Percentiles rank a stretch among this genome's conserved stretches.
Conservation (phyloP, 2,329 filamentous ascomycete genomes). For the Chrysoporthe cubensis region DNA sequence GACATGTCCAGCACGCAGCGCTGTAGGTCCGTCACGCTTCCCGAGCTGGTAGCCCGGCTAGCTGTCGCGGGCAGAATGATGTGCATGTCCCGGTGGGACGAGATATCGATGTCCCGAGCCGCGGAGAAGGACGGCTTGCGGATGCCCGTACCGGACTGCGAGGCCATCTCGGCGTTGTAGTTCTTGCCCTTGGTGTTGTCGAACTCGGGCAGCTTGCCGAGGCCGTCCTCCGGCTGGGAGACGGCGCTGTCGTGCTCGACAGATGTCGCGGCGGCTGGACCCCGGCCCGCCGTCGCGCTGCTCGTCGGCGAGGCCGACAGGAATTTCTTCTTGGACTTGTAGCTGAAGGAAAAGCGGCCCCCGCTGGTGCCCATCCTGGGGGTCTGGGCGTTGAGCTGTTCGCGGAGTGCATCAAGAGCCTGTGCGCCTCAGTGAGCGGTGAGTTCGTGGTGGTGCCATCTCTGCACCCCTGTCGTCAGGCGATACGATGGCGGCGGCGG, state of each 20-base stretch:
- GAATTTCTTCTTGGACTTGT: slow-evolving; percentile 36
- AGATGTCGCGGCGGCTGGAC: slow-evolving; percentile 15
- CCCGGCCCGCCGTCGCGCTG: not conserved
- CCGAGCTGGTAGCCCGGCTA: slow-evolving; percentile 72
- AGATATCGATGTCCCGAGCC: slow-evolving; percentile 65
- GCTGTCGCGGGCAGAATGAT: slow-evolving; percentile 77
- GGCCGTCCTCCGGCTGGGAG: slow-evolving; percentile 27
- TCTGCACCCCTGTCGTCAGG: not conserved
- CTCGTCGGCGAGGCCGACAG: slow-evolving; percentile 27
- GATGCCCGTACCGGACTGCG: slow-evolving; percentile 44
- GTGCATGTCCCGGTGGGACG: slow-evolving; percentile 68
- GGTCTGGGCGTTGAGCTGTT: slow-evolving; percentile 74
- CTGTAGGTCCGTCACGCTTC: slow-evolving; percentile 70
- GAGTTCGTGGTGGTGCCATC: slow-evolving; percentile 2
- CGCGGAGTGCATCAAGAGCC: slow-evolving; percentile 79
- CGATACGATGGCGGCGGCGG: not conserved
- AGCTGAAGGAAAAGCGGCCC: slow-evolving; percentile 80
- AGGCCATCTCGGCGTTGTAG: slow-evolving; percentile 62
- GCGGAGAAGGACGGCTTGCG: slow-evolving; percentile 68
- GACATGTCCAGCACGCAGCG: slow-evolving; percentile 83
- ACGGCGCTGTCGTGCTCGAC: slow-evolving; percentile 25
- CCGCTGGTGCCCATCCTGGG: slow-evolving; percentile 66
- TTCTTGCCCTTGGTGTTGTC: slow-evolving; percentile 42
- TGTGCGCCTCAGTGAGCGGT: slow-evolving; percentile 38
- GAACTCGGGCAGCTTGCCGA: slow-evolving; percentile 44